Percentiles rank a stretch among this genome's conserved stretches.
These are phyloP conservation scores for Leccinum fallax DNA, from an alignment of 1,284 basidiomycete genomes.

Conservation along the genomic window DNA sequence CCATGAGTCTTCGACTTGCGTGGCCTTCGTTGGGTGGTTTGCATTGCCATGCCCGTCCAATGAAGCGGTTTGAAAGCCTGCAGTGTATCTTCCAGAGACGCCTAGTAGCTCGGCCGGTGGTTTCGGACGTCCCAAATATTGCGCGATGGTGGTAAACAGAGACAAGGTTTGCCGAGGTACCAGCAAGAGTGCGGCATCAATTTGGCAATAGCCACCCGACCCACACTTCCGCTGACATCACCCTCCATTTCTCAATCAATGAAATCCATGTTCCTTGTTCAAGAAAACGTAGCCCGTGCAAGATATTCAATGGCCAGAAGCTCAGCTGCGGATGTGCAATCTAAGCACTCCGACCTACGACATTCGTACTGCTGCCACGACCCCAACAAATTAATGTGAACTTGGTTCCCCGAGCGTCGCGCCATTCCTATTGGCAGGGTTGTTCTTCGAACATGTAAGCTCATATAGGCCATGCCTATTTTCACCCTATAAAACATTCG, in stretches of 20 bases:
- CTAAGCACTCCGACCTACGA: not conserved
- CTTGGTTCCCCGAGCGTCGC: too few relatives aligned
- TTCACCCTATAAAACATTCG: constrained; percentile 11
- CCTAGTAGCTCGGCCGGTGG: not conserved
- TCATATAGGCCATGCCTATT: not conserved
- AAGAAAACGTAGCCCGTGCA: not conserved
- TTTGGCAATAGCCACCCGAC: not conserved
- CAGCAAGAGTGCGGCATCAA: not conserved
- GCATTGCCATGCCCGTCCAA: not conserved
- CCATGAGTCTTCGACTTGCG: not conserved
- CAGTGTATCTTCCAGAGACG: not conserved
- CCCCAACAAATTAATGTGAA: constrained; percentile 4
- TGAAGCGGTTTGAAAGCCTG: not conserved
- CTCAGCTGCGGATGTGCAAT: not conserved
- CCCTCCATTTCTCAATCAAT: too few relatives aligned
- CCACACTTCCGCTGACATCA: not conserved
- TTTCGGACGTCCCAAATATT: not conserved
- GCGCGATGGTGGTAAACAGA: not conserved
- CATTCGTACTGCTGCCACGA: not conserved
- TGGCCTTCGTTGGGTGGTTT: not conserved
- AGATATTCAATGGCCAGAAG: not conserved
- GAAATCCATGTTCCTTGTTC: not conserved
- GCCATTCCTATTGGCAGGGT: not conserved
- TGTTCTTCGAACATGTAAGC: constrained; percentile 6
- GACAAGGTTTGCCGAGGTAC: not conserved